A percentile compares a stretch with the other conserved stretches of the same genome.
Evolutionary conservation across 2,329 filamentous ascomycete species (phyloP).

Genomic region (Fusarium falciforme): DNA sequence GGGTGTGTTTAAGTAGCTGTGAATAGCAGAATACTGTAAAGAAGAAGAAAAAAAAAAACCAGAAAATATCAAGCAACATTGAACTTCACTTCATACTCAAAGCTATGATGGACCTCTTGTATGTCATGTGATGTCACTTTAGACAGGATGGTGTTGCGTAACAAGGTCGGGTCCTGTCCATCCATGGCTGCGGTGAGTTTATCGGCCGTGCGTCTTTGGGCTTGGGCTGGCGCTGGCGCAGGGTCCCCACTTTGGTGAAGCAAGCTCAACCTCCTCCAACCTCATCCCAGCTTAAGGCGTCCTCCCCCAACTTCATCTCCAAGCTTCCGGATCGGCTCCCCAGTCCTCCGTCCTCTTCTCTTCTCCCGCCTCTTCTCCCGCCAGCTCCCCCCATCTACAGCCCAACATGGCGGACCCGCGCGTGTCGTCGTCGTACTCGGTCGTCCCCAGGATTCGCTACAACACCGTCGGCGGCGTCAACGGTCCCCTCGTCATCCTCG

Average conservation of each 20-base stretch:
- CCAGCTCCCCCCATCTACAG: constrained; percentile 32
- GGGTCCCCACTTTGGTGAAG: constrained; percentile 52
- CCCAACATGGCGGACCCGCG: constrained; percentile 66
- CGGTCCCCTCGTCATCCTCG: constrained; percentile 95
- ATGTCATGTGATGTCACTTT: constrained; percentile 56
- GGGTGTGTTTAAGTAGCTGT: background rate
- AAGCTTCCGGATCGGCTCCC: constrained; percentile 37
- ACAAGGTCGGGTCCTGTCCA: background rate
- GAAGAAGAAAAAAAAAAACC: background rate
- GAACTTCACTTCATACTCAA: background rate
- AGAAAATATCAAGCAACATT: background rate
- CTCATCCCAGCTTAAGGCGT: constrained; percentile 46
- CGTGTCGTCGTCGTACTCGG: constrained; percentile 69
- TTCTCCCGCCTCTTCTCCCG: constrained; percentile 25
- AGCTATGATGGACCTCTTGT: constrained; percentile 5
- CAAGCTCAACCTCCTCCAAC: constrained; percentile 56
- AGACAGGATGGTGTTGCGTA: constrained; percentile 14
- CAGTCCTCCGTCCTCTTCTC: constrained; percentile 31
- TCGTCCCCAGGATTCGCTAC: constrained; percentile 80
- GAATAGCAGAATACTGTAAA: background rate
- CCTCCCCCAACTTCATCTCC: constrained; percentile 40
- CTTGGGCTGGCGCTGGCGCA: constrained; percentile 28
- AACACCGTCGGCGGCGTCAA: constrained; percentile 99
- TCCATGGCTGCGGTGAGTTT: constrained; percentile 24
- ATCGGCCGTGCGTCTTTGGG: constrained; percentile 43